Base-by-base conservation (phyloP, 2,329 filamentous ascomycete species). In the Cladophialophora exuberans region DNA sequence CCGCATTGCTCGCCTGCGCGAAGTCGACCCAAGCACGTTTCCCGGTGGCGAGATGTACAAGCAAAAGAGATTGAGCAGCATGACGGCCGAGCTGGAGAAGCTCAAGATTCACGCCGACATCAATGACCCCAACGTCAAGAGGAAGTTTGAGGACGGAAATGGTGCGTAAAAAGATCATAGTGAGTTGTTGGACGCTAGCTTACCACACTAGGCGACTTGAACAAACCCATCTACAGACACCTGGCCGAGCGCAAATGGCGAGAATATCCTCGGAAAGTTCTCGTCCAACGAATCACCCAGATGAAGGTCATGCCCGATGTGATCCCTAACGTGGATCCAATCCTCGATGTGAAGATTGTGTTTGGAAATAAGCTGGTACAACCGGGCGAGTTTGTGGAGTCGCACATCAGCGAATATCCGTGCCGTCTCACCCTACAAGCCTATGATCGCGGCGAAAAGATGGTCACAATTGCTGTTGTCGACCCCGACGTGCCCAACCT, bases 61-160 rank as follows among this genome's bases (percentile, higher is more conserved):
- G 74, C 82, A 88, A 66, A 79, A 78, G 55, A 82, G 83, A 62
- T 67, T 97, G 57, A 76, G 76, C 41, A 88, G 85, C 63, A 83
- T 97, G 84, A 79, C 83, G 67, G 77, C 82, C 62, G 77, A 90
- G 65, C 69, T 97, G 52, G 87, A 96, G 69, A 72, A 85, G 51
- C 77, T 96, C 69, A 95, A 97, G 82, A 87, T 99, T 33, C 75
- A 88, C 59, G 92, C 91, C 20, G 94, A 99, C 69, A 91, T 96
- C 73, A 97, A 97, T 71, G 94, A 97, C 69, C 94, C 94, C 1
- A 66, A 90, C 31, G 90, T 97, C 59, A 97, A 97, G 83, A 89
- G 90, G 75, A 86, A 83, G 63, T 97, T 96, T 64, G 94, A 99
- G 70, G 92, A 97, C 72, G 91, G 92, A 20, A 73, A 87, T 66